A percentile compares a stretch with the other conserved stretches of the same genome.
Conservation (phyloP, 352 stramenopile genomes). For the Globisporangium ultimum region DNA sequence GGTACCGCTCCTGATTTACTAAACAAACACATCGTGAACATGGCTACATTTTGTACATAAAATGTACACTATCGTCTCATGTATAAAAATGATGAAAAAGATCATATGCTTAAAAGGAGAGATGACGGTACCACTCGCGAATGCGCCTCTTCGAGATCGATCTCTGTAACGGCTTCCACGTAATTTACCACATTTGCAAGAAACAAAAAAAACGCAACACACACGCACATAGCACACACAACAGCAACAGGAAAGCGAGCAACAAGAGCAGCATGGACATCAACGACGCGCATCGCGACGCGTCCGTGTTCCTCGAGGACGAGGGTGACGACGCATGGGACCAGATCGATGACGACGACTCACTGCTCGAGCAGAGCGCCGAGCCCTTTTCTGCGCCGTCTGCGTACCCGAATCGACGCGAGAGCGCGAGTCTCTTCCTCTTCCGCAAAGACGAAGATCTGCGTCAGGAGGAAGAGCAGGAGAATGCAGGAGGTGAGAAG, state of each 20-base stretch:
- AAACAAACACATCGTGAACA: not conserved
- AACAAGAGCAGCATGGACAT: conserved; percentile 5
- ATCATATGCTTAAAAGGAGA: not conserved
- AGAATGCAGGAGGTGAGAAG: conserved; percentile 8
- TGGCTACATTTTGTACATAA: conserved; percentile 1
- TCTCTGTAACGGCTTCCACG: not conserved
- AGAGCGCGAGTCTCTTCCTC: conserved; percentile 50
- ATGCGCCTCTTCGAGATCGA: not conserved
- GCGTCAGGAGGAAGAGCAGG: not conserved
- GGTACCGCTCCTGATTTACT: not conserved
- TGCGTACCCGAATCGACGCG: conserved; percentile 18
- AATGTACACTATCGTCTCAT: not conserved
- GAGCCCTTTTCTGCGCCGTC: not conserved
- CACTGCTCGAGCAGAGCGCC: not conserved
- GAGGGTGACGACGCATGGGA: not conserved
- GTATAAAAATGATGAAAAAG: too few relatives aligned
- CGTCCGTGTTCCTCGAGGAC: not conserved
- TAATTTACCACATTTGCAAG: too few relatives aligned
- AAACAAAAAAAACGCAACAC: too few relatives aligned
- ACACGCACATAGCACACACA: not conserved
- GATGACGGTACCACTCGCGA: not conserved
- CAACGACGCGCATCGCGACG: not conserved
- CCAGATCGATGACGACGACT: not conserved
- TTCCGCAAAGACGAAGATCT: conserved; percentile 28
- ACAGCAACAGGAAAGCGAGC: not conserved